Percentiles rank a stretch among this genome's conserved stretches.
Evolutionary conservation across 2,329 filamentous ascomycete genomes (phyloP).

Genomic region (Teratosphaeria gauchensis): DNA sequence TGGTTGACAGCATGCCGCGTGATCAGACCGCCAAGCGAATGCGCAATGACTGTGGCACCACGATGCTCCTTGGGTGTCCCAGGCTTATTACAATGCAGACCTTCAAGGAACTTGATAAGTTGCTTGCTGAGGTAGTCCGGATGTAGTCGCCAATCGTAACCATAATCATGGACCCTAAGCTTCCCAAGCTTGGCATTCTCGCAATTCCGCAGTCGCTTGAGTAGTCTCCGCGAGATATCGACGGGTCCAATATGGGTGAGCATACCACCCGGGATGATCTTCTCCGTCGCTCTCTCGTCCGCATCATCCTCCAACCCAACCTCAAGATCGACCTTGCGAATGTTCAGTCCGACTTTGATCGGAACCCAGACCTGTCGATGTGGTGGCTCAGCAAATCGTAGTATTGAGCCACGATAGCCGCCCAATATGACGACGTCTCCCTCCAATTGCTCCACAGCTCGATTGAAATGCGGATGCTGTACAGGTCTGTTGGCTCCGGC

Average conservation of each 20-base stretch:
- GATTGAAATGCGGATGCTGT: slow-evolving; percentile 40
- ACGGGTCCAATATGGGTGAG: slow-evolving; percentile 86
- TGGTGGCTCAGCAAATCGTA: slow-evolving; percentile 71
- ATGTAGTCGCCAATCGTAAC: slow-evolving; percentile 89
- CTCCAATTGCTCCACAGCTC: slow-evolving; percentile 57
- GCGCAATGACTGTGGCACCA: slow-evolving; percentile 74
- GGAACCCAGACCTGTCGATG: slow-evolving; percentile 90
- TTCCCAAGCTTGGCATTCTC: slow-evolving; percentile 63
- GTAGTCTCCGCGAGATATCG: slow-evolving; percentile 73
- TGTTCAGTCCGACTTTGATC: slow-evolving; percentile 82
- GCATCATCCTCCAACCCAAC: slow-evolving; percentile 70
- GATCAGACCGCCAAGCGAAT: slow-evolving; percentile 80
- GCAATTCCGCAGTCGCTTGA: slow-evolving; percentile 65
- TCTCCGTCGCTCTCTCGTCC: slow-evolving; percentile 71
- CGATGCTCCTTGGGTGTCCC: slow-evolving; percentile 42
- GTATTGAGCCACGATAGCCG: slow-evolving; percentile 81
- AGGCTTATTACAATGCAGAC: slow-evolving; percentile 62
- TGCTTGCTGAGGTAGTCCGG: slow-evolving; percentile 64
- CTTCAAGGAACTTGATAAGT: slow-evolving; percentile 64
- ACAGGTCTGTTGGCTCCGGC: slow-evolving; percentile 12
- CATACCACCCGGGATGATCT: slow-evolving; percentile 79
- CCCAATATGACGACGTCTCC: slow-evolving; percentile 85
- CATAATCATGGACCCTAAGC: slow-evolving; percentile 77
- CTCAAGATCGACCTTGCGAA: slow-evolving; percentile 84
- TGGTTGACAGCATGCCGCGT: slow-evolving; percentile 81